A percentile compares a stretch with the other conserved stretches of the same genome.
phyloP scores from a whole-genome alignment of 164 flowering plant genomes.

The Chloranthus sessilifolius region DNA sequence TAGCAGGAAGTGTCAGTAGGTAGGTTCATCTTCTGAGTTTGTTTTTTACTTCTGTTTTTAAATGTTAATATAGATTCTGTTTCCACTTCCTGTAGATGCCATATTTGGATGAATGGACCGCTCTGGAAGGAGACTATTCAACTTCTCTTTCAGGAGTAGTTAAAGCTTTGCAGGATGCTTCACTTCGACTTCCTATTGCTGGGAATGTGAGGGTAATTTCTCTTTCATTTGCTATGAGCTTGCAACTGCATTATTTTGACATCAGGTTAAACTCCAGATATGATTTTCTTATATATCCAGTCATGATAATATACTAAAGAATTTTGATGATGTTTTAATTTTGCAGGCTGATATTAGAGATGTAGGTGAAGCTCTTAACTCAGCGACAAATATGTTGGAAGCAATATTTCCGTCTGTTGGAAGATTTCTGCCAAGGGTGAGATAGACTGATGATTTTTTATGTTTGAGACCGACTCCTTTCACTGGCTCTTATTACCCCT shows the following conservation, averaged over 20 bases:
- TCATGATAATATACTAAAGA: background rate
- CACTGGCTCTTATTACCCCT: no score
- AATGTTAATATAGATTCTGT: background rate
- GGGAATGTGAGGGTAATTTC: conserved; percentile 53
- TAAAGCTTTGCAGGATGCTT: conserved; percentile 57
- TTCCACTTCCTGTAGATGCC: conserved; percentile 41
- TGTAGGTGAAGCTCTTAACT: conserved; percentile 45
- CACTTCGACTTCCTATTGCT: conserved; percentile 47
- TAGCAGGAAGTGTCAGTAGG: no score
- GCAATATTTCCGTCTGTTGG: conserved; percentile 31
- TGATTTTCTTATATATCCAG: background rate
- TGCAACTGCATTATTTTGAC: background rate
- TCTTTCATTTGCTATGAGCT: background rate
- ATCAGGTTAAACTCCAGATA: background rate
- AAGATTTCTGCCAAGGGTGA: conserved; percentile 52
- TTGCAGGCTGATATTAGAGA: conserved; percentile 54
- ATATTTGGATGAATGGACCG: conserved; percentile 62
- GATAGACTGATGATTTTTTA: background rate
- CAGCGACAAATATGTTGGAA: conserved; percentile 49
- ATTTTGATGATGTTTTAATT: background rate
- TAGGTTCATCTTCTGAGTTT: no score
- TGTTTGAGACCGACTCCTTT: no score
- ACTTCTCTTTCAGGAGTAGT: conserved; percentile 44
- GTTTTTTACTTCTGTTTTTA: no score
- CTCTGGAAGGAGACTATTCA: conserved; percentile 51